Conservation (phyloP, 176 grass and related monocot species). For the Olyra latifolia region DNA sequence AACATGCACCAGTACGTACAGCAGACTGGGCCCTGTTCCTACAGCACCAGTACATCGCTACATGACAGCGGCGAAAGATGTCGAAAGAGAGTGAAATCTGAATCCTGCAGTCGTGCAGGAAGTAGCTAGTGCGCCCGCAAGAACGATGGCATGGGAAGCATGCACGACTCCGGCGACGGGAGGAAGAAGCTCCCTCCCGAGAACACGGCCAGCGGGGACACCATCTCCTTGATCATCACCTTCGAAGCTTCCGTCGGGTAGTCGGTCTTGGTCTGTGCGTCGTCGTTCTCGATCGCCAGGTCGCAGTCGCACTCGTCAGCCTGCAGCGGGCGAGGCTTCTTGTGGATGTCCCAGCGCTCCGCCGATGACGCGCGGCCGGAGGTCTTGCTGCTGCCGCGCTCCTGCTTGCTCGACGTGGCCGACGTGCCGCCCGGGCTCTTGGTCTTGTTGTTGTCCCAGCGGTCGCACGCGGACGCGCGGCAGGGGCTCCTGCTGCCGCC, state of each 20-base stretch:
- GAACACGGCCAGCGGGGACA: neutral
- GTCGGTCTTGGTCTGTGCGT: neutral
- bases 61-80: no score
- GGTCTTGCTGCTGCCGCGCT: neutral
- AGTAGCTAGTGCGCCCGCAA: neutral
- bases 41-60: no score
- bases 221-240: no score
- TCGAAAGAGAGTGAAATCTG: no score
- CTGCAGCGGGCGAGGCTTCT: neutral
- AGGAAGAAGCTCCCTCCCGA: neutral
- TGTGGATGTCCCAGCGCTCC: neutral
- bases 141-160: neutral
- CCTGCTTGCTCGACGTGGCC: neutral
- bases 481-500: neutral
- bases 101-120: no score
- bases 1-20: no score
- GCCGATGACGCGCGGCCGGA: neutral
- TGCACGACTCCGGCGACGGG: neutral
- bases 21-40: no score
- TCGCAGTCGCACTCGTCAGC: neutral
- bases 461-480: neutral
- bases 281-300: neutral
- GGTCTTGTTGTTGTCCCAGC: slow-evolving; percentile 5
- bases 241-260: neutral
- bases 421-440: neutral